Evolutionary conservation across 2,329 filamentous ascomycete genomes (phyloP).

Genomic region (Drechslerella stenobrocha): DNA sequence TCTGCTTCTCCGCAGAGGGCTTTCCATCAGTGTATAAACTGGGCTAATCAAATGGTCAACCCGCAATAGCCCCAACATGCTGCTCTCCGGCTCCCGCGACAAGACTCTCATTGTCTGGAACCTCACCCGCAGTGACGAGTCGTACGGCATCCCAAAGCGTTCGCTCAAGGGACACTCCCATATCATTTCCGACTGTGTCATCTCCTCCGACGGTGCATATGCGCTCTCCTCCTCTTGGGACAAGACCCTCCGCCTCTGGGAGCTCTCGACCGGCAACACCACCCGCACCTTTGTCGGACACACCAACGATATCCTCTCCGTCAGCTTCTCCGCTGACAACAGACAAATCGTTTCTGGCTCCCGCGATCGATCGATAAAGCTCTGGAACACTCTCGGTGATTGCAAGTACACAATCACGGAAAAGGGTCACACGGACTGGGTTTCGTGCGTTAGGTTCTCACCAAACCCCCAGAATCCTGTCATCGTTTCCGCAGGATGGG

Average conservation of each 20-base stretch:
- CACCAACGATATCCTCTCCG: constrained; percentile 38
- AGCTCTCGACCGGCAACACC: constrained; percentile 66
- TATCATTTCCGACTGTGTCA: constrained; percentile 99
- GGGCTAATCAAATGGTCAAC: constrained; percentile 57
- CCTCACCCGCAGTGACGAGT: constrained; percentile 90
- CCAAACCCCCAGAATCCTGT: constrained; percentile 99
- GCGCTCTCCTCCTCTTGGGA: constrained; percentile 55
- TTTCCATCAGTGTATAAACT: no score
- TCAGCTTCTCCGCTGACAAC: constrained; percentile 50
- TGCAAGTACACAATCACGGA: constrained; percentile 99
- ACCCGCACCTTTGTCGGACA: constrained; percentile 64
- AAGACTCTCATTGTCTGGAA: constrained; percentile 99
- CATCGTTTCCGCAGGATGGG: constrained; percentile 97
- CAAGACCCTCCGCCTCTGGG: constrained; percentile 47
- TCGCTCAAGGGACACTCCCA: constrained; percentile 98
- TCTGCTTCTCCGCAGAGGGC: no score
- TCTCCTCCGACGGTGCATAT: constrained; percentile 46
- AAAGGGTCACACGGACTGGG: constrained; percentile 99
- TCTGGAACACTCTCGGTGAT: constrained; percentile 81
- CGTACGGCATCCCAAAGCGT: constrained; percentile 99
- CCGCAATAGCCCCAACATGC: constrained; percentile 80
- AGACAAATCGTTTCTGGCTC: constrained; percentile 51
- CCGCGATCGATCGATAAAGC: constrained; percentile 58
- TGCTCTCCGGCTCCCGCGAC: constrained; percentile 94
- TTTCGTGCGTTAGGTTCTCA: constrained; percentile 98